phyloP scores from a whole-genome alignment of 768 basidiomycete species.

The Trametes meyenii region DNA sequence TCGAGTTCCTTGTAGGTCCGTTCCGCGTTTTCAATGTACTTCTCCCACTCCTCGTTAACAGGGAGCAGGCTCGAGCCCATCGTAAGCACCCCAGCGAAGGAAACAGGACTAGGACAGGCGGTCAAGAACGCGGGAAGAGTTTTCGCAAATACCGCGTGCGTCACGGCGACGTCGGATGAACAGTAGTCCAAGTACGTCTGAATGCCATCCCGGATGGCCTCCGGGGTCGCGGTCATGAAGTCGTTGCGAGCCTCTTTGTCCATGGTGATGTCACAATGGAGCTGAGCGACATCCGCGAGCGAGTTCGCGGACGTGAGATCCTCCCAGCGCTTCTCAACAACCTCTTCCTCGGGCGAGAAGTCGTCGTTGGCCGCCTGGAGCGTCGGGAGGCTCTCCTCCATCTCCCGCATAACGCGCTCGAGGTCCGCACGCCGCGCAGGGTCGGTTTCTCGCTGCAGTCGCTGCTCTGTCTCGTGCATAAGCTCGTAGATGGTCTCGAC shows the following conservation, averaged over 20 bases:
- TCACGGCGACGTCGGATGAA: constrained; percentile 80
- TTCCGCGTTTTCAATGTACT: constrained; percentile 81
- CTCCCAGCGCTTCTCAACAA: constrained; percentile 77
- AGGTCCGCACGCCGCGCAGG: constrained; percentile 40
- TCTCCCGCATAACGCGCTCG: constrained; percentile 38
- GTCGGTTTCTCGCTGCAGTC: constrained; percentile 45
- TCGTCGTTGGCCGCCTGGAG: constrained; percentile 43
- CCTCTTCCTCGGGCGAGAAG: constrained; percentile 44
- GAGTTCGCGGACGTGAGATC: constrained; percentile 92
- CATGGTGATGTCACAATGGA: constrained; percentile 83
- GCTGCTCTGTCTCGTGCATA: constrained; percentile 44
- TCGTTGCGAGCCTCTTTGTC: constrained; percentile 80
- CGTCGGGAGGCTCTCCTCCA: constrained; percentile 45
- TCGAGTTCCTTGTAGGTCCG: constrained; percentile 71
- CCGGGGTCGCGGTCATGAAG: constrained; percentile 69
- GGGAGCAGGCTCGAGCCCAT: constrained; percentile 94
- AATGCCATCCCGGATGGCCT: constrained; percentile 64
- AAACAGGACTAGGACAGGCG: constrained; percentile 89
- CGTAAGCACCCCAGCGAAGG: constrained; percentile 85
- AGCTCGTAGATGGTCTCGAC: constrained; percentile 61
- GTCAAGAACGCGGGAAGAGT: constrained; percentile 81
- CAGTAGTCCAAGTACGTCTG: constrained; percentile 84
- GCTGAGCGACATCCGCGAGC: constrained; percentile 85
- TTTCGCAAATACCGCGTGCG: constrained; percentile 75
- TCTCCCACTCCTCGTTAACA: constrained; percentile 88